These are phyloP conservation scores for Tuber calosporum DNA, from an alignment of 495 filamentous ascomycete species.

Conservation along the genomic window DNA sequence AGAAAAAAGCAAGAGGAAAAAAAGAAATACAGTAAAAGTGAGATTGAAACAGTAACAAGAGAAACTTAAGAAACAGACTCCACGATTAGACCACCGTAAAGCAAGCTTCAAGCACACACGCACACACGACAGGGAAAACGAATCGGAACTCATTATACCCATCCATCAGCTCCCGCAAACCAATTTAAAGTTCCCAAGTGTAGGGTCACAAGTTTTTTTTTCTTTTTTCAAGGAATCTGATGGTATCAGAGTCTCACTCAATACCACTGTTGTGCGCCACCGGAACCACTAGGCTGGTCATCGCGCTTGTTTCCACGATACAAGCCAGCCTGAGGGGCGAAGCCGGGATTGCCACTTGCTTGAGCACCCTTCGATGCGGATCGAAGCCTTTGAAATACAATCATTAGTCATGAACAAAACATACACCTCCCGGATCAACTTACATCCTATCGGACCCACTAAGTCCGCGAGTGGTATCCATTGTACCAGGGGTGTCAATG, in stretches of 20 bases:
- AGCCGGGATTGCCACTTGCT: slow-evolving; percentile 44
- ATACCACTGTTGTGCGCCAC: slow-evolving; percentile 55
- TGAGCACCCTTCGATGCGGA: slow-evolving; percentile 83
- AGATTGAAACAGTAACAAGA: slow-evolving; percentile 24
- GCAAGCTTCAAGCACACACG: slow-evolving; percentile 31
- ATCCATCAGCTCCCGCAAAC: slow-evolving; percentile 13
- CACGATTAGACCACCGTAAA: slow-evolving; percentile 18
- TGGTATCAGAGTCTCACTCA: slow-evolving; percentile 44
- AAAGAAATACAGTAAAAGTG: slow-evolving; percentile 16
- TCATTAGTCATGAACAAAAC: slow-evolving; percentile 48
- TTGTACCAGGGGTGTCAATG: slow-evolving; percentile 57
- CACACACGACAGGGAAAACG: slow-evolving; percentile 23
- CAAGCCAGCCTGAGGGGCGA: slow-evolving; percentile 57
- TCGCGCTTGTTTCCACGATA: slow-evolving; percentile 63
- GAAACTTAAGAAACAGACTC: slow-evolving; percentile 23
- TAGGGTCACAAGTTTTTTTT: slow-evolving; percentile 26
- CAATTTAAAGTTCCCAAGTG: slow-evolving; percentile 33
- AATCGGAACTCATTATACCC: slow-evolving; percentile 22
- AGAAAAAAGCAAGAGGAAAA: slow-evolving; percentile 2
- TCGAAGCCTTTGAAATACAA: slow-evolving; percentile 87
- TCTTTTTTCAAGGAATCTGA: slow-evolving; percentile 12
- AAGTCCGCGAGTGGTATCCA: slow-evolving; percentile 76
- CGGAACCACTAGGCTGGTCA: slow-evolving; percentile 48
- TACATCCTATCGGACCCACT: slow-evolving; percentile 98
- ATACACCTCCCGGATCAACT: slow-evolving; percentile 56